Evolutionary conservation across 1,284 basidiomycete species (phyloP).

Genomic region (Tilletia horrida): DNA sequence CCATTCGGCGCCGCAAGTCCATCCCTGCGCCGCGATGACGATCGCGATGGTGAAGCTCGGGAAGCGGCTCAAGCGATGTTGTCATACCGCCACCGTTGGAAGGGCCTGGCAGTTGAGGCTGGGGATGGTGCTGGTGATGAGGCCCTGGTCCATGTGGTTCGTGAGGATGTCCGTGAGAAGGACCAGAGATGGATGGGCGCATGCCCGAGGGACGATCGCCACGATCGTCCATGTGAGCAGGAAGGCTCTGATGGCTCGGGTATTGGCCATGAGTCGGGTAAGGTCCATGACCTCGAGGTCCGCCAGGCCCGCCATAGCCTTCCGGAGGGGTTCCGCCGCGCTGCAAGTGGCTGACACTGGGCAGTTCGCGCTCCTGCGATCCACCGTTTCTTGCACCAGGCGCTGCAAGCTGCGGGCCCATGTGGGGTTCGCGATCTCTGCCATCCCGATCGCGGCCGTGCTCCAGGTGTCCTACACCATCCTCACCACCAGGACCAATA

Average conservation of each 20-base stretch:
- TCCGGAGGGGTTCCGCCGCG: constrained; percentile 34
- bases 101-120: not conserved
- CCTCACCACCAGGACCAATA: not conserved
- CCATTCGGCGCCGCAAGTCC: not conserved
- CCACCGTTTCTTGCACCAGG: constrained; percentile 24
- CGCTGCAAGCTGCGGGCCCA: constrained; percentile 35
- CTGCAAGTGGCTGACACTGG: constrained; percentile 35
- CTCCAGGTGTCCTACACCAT: not conserved
- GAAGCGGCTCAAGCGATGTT: not conserved
- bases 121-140: not conserved
- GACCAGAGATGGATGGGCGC: constrained; percentile 22
- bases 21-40: not conserved
- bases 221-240: constrained; percentile 37
- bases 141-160: not conserved
- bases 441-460: not conserved
- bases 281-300: constrained; percentile 3
- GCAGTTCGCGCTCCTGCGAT: constrained; percentile 34
- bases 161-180: constrained; percentile 34
- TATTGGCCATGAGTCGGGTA: constrained; percentile 3
- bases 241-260: constrained; percentile 19
- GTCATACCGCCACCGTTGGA: not conserved
- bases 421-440: constrained; percentile 13
- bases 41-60: not conserved
- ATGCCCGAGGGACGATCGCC: constrained; percentile 21
- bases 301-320: constrained; percentile 28